Evolutionary conservation across 306 rosid species (phyloP), one percentile per base, ranked within the genome.

Genomic region (Hippophae rhamnoides): DNA sequence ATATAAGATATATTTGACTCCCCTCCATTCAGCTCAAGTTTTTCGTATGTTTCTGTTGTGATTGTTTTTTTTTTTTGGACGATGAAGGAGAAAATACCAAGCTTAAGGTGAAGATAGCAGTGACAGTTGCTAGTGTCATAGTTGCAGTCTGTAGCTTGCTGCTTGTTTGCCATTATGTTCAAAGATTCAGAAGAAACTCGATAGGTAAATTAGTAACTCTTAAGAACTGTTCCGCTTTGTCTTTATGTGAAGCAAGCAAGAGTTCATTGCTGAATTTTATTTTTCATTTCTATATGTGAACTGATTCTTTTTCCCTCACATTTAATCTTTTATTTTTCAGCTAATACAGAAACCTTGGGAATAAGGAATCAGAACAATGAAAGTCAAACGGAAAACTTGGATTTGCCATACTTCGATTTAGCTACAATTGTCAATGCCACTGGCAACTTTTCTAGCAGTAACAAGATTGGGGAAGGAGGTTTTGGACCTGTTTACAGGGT

Each of bases 391-490:
- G 72, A 82, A 11, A 75, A 73, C n/a, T 18, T 68, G 12, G 81
- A 79, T 12, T 69, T 79, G 4, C 80, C 76, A 7, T 38, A 56
- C 2, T 73, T 76, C 10, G 76, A 73, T 45, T 46, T 78, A 44
- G 10, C 52, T 9, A 23, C 67, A 1, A 61, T 82, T 63, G 54
- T 56, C 5, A 46, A 5, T 14, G 84, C 80, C 41, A 82, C 87
- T 0, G 51, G 52, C 26, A 53, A 73, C 53, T 78, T 82, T 25
- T 67, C 84, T 5, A 27, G 14, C 41, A 9, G 56, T 44, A 61
- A 75, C 7, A 72, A 53, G 73, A 76, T 75, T 10, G 81, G 81
- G 0, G 63, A 78, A 66, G 83, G 85, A 13, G 89, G 85, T n/a
- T 83, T 78, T 54, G 86, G 86, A 8, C 71, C 72, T 1, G 82